Conservation (phyloP, 192 early-diverging fungal genomes). For the Linnemannia hyalina region DNA sequence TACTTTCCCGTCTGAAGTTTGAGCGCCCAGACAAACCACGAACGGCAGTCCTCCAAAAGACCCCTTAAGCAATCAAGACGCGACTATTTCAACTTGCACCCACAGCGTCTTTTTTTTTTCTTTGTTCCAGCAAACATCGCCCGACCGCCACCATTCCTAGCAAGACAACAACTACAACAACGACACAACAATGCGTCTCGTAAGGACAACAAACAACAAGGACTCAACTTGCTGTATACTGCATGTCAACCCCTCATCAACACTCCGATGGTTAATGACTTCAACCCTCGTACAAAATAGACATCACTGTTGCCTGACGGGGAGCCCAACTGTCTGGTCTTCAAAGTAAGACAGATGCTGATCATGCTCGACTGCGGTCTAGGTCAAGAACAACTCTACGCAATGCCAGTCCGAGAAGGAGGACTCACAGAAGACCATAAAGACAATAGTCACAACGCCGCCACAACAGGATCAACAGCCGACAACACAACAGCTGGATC, state of each 20-base stretch:
- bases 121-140: neutral
- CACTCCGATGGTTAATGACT: too few species aligned
- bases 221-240: neutral
- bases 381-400: slow-evolving; percentile 48
- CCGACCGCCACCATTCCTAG: neutral
- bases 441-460: slow-evolving; percentile 1
- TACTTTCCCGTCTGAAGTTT: too few species aligned
- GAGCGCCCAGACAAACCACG: neutral
- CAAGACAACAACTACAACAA: neutral
- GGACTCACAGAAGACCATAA: slow-evolving; percentile 29
- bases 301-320: slow-evolving; percentile 51
- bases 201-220: neutral
- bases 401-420: slow-evolving; percentile 50
- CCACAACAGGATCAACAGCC: neutral
- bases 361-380: slow-evolving; percentile 61
- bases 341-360: slow-evolving; percentile 59
- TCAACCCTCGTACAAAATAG: neutral
- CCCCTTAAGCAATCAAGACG: neutral
- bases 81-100: neutral
- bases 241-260: neutral
- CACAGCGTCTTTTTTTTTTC: neutral
- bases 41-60: neutral
- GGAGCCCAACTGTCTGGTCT: slow-evolving; percentile 54
- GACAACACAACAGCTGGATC: neutral
- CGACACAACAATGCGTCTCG: slow-evolving; percentile 6